Evolutionary conservation across 805 yeast genomes (phyloP).

Genomic region (Zygoascus ofunaensis): DNA sequence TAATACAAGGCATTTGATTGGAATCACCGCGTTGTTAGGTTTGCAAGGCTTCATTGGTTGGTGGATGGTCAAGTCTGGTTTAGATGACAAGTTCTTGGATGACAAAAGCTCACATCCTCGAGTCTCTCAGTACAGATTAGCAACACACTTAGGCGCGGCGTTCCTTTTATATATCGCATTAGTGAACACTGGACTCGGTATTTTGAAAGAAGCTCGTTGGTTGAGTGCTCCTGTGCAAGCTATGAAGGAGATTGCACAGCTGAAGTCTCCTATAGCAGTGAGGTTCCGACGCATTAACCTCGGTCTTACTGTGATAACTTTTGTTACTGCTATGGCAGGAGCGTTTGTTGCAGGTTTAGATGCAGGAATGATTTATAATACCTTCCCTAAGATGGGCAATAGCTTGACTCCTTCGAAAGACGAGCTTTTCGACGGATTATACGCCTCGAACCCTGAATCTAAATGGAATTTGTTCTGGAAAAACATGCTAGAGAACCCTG

Average conservation of each 20-base stretch:
- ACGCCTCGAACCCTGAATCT: constrained; percentile 47
- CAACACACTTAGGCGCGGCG: constrained; percentile 92
- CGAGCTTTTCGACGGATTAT: constrained; percentile 72
- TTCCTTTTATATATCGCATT: constrained; percentile 80
- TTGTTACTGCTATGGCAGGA: constrained; percentile 91
- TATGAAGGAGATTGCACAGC: constrained; percentile 42
- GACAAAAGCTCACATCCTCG: constrained; percentile 92
- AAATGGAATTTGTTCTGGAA: constrained; percentile 59
- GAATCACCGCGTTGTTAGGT: constrained; percentile 71
- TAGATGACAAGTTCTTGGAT: constrained; percentile 67
- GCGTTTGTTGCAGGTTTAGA: constrained; percentile 97
- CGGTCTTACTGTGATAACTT: constrained; percentile 59
- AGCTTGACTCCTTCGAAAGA: constrained; percentile 59
- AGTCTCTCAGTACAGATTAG: constrained; percentile 87
- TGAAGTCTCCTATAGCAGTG: constrained; percentile 52
- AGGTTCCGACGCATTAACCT: constrained; percentile 47
- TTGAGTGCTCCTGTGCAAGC: constrained; percentile 55
- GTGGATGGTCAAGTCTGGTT: constrained; percentile 99
- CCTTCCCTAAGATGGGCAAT: constrained; percentile 92
- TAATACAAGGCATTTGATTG: constrained; percentile 58
- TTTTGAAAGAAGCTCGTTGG: constrained; percentile 66
- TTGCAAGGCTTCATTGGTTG: constrained; percentile 95
- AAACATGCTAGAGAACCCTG: constrained; percentile 87
- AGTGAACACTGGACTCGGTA: constrained; percentile 81
- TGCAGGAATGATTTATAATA: constrained; percentile 92